phyloP scores from a whole-genome alignment of 805 yeast genomes.

The Cyberlindnera maritima region DNA sequence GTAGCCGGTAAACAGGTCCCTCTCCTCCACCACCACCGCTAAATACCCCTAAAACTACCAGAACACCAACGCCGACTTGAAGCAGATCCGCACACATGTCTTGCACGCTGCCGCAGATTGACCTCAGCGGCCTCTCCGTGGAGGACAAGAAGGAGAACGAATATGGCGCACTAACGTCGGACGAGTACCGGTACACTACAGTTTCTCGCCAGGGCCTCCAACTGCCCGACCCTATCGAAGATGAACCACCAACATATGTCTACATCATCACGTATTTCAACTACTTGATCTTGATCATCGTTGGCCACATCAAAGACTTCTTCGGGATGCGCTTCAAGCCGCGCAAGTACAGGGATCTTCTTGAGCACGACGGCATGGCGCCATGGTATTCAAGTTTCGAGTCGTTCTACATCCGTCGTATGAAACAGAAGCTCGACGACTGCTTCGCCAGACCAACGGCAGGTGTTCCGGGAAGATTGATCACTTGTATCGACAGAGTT shows the following conservation, averaged over 20 bases:
- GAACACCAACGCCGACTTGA: too few species aligned
- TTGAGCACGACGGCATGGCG: constrained; percentile 86
- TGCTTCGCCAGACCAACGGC: constrained; percentile 95
- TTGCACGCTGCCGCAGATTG: constrained; percentile 33
- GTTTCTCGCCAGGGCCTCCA: constrained; percentile 54
- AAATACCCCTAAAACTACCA: too few species aligned
- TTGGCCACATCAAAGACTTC: constrained; percentile 90
- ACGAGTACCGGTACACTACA: constrained; percentile 63
- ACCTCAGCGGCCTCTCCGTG: constrained; percentile 32
- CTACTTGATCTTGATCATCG: constrained; percentile 77
- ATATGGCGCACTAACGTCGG: constrained; percentile 66
- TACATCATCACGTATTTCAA: constrained; percentile 80
- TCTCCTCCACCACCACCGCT: not conserved
- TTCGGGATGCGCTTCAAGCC: constrained; percentile 75
- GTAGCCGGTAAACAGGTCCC: not conserved
- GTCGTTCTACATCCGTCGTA: constrained; percentile 86
- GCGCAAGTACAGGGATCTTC: constrained; percentile 58
- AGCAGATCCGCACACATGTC: constrained; percentile 15
- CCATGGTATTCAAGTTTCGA: constrained; percentile 96
- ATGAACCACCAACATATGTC: constrained; percentile 84
- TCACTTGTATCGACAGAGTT: constrained; percentile 75
- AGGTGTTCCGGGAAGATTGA: constrained; percentile 94
- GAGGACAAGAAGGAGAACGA: constrained; percentile 55
- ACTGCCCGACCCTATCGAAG: constrained; percentile 58
- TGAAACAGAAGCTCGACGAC: constrained; percentile 88